Evolutionary conservation across 2,329 filamentous ascomycete genomes (phyloP).

Genomic region (Xylariaceae sp.): DNA sequence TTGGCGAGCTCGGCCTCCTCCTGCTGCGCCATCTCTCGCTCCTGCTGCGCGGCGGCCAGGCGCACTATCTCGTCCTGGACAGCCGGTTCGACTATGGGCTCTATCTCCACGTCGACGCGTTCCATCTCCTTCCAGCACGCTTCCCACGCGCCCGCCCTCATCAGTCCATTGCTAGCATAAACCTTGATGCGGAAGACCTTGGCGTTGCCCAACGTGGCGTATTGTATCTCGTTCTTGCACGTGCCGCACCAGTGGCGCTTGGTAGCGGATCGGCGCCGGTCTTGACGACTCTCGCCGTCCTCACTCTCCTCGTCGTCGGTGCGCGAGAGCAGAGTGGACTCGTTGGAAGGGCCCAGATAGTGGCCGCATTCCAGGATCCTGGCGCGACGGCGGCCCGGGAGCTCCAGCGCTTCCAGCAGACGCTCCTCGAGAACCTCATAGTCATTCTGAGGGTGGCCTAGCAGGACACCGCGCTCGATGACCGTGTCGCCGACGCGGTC

Average conservation of each 20-base stretch:
- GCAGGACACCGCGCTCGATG: slow-evolving; percentile 65
- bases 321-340: slow-evolving; percentile 36
- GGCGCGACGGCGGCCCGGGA: slow-evolving; percentile 58
- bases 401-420: slow-evolving; percentile 66
- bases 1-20: slow-evolving; percentile 31
- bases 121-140: slow-evolving; percentile 98
- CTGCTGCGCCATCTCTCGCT: slow-evolving; percentile 28
- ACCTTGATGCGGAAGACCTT: slow-evolving; percentile 75
- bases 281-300: slow-evolving; percentile 38
- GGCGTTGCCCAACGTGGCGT: slow-evolving; percentile 46
- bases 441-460: slow-evolving; percentile 74
- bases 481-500: slow-evolving; percentile 69
- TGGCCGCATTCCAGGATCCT: slow-evolving; percentile 71
- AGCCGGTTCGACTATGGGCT: slow-evolving; percentile 60
- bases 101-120: slow-evolving; percentile 89
- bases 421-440: slow-evolving; percentile 76
- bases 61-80: slow-evolving; percentile 56
- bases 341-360: slow-evolving; percentile 59
- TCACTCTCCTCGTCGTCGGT: slow-evolving; percentile 42
- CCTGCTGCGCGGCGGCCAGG: slow-evolving; percentile 43
- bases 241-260: slow-evolving; percentile 52
- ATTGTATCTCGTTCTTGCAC: slow-evolving; percentile 50
- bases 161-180: slow-evolving; percentile 90
- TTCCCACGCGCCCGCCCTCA: slow-evolving; percentile 86
- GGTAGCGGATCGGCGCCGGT: slow-evolving; percentile 27